These are phyloP conservation scores for Colletotrichum sojae DNA, from an alignment of 2,329 filamentous ascomycete genomes.

Conservation along the genomic window DNA sequence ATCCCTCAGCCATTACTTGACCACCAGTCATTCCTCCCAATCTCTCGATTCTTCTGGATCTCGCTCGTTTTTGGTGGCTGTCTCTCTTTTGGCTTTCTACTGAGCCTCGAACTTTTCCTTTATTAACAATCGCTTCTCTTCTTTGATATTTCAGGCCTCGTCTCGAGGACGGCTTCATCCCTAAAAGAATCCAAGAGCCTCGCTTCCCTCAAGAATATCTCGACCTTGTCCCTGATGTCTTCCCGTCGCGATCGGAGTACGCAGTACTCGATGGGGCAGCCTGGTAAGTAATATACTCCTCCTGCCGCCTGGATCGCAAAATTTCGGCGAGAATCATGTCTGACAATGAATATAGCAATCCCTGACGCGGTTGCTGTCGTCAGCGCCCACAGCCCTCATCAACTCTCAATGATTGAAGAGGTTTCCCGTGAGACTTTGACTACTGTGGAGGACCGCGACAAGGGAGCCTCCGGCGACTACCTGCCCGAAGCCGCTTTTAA, in stretches of 20 bases:
- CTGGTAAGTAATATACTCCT: conserved; percentile 8
- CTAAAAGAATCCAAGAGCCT: not conserved
- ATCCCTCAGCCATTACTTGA: not conserved
- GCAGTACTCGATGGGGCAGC: conserved; percentile 10
- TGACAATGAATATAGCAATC: not conserved
- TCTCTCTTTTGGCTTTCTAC: not conserved
- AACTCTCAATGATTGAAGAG: conserved; percentile 38
- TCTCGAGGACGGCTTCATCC: not conserved
- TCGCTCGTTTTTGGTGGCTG: not conserved
- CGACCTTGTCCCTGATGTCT: not conserved
- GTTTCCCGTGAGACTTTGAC: conserved; percentile 20
- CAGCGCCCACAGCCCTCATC: conserved; percentile 30
- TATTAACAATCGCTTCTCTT: not conserved
- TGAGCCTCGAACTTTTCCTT: not conserved
- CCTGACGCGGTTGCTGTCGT: not conserved
- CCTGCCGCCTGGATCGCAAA: too few relatives aligned
- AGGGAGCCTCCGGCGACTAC: not conserved
- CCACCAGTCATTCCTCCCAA: not conserved
- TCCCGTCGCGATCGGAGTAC: not conserved
- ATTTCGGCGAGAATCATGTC: not conserved
- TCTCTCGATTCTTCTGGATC: not conserved
- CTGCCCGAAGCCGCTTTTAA: not conserved
- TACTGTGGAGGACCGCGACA: not conserved
- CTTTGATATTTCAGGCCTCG: not conserved
- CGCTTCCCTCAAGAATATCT: not conserved